phyloP scores from a whole-genome alignment of 2,329 filamentous ascomycete genomes.

The Beauveria bassiana region DNA sequence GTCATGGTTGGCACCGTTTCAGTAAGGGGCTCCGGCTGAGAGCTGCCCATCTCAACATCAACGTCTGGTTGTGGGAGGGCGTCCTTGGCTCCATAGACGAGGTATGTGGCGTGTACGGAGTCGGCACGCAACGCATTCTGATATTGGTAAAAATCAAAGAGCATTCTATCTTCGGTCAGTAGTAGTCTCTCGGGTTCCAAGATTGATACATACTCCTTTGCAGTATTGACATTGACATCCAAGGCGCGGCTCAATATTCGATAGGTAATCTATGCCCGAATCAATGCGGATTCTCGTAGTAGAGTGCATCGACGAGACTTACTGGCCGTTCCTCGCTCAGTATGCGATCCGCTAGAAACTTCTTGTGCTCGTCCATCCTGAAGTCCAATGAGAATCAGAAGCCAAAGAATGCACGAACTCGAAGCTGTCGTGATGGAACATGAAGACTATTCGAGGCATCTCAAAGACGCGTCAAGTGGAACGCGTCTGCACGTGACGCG shows the following conservation, averaged over 20 bases:
- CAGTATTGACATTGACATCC: conserved; percentile 75
- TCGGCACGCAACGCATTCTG: conserved; percentile 69
- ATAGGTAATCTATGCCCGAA: conserved; percentile 65
- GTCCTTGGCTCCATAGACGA: conserved; percentile 64
- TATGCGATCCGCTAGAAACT: conserved; percentile 67
- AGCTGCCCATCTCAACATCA: conserved; percentile 65
- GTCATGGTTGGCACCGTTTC: conserved; percentile 48
- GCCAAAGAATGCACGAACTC: background rate
- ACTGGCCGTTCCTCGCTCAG: conserved; percentile 70
- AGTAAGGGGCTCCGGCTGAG: conserved; percentile 42
- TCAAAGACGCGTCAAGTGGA: conserved; percentile 5
- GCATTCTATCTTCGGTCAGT: conserved; percentile 52
- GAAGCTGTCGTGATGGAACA: background rate
- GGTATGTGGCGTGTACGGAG: conserved; percentile 85
- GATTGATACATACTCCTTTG: conserved; percentile 64
- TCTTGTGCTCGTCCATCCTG: conserved; percentile 55
- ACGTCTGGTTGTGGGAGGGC: conserved; percentile 38
- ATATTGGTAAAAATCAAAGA: conserved; percentile 73
- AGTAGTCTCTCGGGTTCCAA: conserved; percentile 38
- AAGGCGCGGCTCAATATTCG: conserved; percentile 73
- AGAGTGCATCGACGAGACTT: conserved; percentile 20
- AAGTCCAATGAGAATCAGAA: background rate
- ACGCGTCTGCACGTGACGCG: conserved; percentile 11
- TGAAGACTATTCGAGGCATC: background rate
- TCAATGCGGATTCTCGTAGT: background rate